Evolutionary conservation across 2,329 filamentous ascomycete genomes (phyloP).

Genomic region (Calycina marina): DNA sequence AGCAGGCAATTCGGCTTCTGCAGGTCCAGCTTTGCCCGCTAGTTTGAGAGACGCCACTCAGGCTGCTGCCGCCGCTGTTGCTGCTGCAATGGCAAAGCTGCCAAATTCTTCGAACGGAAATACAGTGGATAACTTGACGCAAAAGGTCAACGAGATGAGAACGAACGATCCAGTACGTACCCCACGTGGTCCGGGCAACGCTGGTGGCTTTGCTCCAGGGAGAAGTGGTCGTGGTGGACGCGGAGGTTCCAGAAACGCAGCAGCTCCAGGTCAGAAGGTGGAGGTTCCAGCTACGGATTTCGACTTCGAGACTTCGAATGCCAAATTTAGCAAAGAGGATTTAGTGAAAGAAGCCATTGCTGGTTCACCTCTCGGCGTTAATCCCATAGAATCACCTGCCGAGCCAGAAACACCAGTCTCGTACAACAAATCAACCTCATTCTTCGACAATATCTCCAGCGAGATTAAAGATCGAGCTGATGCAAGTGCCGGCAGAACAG

Average conservation of each 20-base stretch:
- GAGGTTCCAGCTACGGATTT: constrained; percentile 86
- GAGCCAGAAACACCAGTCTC: constrained; percentile 32
- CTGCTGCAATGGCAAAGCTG: constrained; percentile 65
- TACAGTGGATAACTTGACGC: constrained; percentile 55
- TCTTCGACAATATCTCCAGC: constrained; percentile 97
- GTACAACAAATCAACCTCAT: constrained; percentile 82
- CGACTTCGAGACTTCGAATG: constrained; percentile 76
- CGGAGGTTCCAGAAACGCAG: constrained; percentile 19
- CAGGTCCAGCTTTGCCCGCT: constrained; percentile 9
- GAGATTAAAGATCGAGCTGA: constrained; percentile 82
- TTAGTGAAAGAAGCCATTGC: constrained; percentile 78
- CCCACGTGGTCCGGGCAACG: constrained; percentile 29
- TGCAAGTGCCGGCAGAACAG: constrained; percentile 48
- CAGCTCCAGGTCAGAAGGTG: constrained; percentile 58
- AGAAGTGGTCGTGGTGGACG: constrained; percentile 30
- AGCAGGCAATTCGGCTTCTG: background rate
- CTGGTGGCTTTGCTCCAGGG: constrained; percentile 25
- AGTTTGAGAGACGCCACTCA: constrained; percentile 53
- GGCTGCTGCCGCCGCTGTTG: constrained; percentile 63
- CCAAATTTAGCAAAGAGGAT: constrained; percentile 79
- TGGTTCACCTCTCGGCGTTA: constrained; percentile 51
- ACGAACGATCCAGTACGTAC: constrained; percentile 40
- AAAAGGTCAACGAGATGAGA: constrained; percentile 66
- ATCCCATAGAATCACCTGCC: constrained; percentile 26
- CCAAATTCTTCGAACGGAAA: constrained; percentile 25